Conservation (phyloP, 2,329 filamentous ascomycete species). For the Aulographum hederae region DNA sequence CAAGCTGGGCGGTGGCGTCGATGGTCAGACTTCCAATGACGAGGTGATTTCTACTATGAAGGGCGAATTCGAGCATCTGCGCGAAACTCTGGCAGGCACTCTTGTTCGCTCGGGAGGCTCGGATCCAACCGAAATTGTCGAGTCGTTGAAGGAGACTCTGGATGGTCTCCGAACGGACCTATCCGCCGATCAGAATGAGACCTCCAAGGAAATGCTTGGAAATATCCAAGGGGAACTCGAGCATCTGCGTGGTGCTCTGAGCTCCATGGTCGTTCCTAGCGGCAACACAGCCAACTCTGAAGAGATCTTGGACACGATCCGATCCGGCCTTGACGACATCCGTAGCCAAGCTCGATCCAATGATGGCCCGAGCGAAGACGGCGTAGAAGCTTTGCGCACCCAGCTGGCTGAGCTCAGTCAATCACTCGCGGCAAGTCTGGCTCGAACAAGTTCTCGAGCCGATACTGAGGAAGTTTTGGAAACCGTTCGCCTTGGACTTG, state of each 20-base stretch:
- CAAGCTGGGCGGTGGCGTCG: constrained; percentile 21
- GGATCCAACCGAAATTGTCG: constrained; percentile 38
- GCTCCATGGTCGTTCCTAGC: constrained; percentile 21
- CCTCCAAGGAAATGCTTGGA: constrained; percentile 22
- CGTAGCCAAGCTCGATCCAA: constrained; percentile 11
- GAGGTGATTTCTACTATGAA: constrained; percentile 32
- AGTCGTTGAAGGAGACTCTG: constrained; percentile 37
- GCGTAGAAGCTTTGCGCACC: constrained; percentile 31
- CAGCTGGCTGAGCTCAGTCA: constrained; percentile 30
- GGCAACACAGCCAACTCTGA: constrained; percentile 17
- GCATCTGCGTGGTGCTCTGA: constrained; percentile 22
- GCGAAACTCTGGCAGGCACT: constrained; percentile 35
- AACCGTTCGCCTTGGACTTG: constrained; percentile 28
- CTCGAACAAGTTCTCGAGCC: constrained; percentile 1
- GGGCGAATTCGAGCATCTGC: constrained; percentile 42
- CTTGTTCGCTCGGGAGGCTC: constrained; percentile 27
- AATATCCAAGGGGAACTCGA: constrained; percentile 24
- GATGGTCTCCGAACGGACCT: constrained; percentile 23
- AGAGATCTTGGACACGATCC: constrained; percentile 21
- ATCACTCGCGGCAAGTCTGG: constrained; percentile 20
- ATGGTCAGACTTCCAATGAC: constrained; percentile 17
- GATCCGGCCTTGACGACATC: constrained; percentile 19
- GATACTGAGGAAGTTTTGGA: constrained; percentile 31
- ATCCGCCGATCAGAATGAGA: constrained; percentile 18
- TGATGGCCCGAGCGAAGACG: constrained; percentile 26